Percentiles rank a stretch among this genome's conserved stretches.
Conservation (phyloP, 441 rosid species). For the Gossypium davidsonii region DNA sequence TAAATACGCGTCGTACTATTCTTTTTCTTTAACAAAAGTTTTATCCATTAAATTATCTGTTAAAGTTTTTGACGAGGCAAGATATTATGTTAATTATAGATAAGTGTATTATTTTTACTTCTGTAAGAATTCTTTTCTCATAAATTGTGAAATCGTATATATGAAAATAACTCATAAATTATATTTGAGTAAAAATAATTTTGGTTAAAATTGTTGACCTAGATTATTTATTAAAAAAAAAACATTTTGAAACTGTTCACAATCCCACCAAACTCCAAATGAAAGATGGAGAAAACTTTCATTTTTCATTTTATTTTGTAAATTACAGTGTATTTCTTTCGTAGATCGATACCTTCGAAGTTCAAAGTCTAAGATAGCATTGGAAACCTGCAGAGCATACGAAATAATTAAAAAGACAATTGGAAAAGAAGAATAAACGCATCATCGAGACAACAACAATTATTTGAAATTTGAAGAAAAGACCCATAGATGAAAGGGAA, state of each 20-base stretch:
- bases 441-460: background rate
- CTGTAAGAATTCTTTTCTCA: too few relatives aligned
- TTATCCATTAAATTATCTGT: too few relatives aligned
- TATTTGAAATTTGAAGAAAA: background rate
- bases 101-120: too few relatives aligned
- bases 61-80: too few relatives aligned
- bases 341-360: background rate
- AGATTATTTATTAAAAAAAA: too few relatives aligned
- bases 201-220: background rate
- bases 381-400: background rate
- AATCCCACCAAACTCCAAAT: background rate
- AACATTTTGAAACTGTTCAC: background rate
- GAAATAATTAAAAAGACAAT: background rate
- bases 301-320: background rate
- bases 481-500: slow-evolving; percentile 45
- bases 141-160: too few relatives aligned
- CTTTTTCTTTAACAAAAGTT: too few relatives aligned
- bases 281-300: background rate
- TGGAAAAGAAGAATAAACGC: background rate
- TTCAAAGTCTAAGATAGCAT: background rate
- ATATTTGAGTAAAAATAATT: too few relatives aligned
- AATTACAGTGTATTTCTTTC: background rate
- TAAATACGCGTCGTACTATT: too few relatives aligned
- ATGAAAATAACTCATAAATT: too few relatives aligned
- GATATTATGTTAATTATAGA: too few relatives aligned